Base-by-base conservation (phyloP, 2,329 filamentous ascomycete genomes). In the Periconia digitata region DNA sequence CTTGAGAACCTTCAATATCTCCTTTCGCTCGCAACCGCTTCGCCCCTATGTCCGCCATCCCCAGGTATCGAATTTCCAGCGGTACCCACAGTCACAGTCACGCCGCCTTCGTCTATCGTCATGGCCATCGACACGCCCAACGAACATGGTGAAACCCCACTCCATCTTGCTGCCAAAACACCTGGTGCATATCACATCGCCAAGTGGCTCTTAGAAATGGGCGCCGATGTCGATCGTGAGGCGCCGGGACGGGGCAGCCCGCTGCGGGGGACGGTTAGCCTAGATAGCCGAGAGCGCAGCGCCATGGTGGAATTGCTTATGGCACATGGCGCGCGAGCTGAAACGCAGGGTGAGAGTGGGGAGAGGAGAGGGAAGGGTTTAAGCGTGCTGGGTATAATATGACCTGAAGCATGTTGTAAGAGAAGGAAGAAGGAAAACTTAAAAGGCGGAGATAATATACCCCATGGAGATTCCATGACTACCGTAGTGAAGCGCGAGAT, bases 191-290 rank as follows among this genome's bases (percentile, higher is more conserved):
- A 58, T 41, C 41, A 54, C 23, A 59, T 66, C 4, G 65, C 61
- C 16, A 63, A 53, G 27, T 64, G 60, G 35, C 48, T 70, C 18
- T 42, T 66, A 8, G 65, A 67, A 22, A 54, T 53, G 22, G 66
- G 66, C 10, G 64, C 60, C 5, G 66, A 70, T 46, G 62, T 69
- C n/a, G 64, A 67, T 37, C 50, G 54, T 12, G 55, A 59, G 22
- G 49, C 59, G 8, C 50, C 57, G 17, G 53, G 61, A 17, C 58
- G 53, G 6, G 50, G 50, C 8, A 63, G 60, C 5, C 63, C 65
- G 3, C 49, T 54, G 34, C 55, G 57, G 6, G 58, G 51, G 10
- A 46, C 53, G 6, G 44, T 49, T 6, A 55, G 34, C 10, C 37
- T 66, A 1, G 63, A 67, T 16, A 55, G 58, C 10, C 53, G 58